Evolutionary conservation across 345 rosid species (phyloP).

Genomic region (Trapa incisa): DNA sequence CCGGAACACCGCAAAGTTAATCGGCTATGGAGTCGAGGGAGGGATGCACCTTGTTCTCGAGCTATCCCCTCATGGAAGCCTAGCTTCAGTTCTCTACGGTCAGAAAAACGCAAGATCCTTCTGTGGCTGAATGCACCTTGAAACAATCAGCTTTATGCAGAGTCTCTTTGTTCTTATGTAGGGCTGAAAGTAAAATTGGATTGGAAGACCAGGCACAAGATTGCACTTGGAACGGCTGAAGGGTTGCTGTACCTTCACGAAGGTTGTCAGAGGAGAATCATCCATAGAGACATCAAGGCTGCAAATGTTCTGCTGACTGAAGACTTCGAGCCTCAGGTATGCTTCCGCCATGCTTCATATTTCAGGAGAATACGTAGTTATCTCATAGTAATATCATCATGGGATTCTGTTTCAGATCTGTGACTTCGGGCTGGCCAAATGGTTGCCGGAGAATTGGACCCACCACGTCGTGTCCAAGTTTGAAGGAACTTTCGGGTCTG

Average conservation of each 20-base stretch:
- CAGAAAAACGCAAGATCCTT: conserved; percentile 2
- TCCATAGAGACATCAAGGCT: conserved; percentile 21
- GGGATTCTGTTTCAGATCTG: conserved; percentile 49
- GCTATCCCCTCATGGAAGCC: conserved; percentile 79
- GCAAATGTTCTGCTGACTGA: conserved; percentile 16
- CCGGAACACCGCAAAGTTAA: conserved; percentile 67
- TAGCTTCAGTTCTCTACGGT: conserved; percentile 81
- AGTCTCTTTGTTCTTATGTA: background rate
- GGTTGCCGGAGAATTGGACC: conserved; percentile 95
- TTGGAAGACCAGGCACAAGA: conserved; percentile 13
- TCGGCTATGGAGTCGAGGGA: conserved; percentile 86
- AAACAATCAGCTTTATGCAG: too few relatives aligned
- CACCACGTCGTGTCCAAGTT: conserved; percentile 75
- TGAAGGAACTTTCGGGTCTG: conserved; percentile 95
- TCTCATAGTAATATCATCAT: too few relatives aligned
- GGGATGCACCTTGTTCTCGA: conserved; percentile 91
- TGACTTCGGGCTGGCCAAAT: conserved; percentile 91
- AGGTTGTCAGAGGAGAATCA: conserved; percentile 22
- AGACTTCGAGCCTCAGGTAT: conserved; percentile 20
- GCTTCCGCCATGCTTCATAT: background rate
- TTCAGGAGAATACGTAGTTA: background rate
- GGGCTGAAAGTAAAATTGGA: conserved; percentile 13
- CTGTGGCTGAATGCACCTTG: too few relatives aligned
- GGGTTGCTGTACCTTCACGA: conserved; percentile 19
- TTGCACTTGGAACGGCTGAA: conserved; percentile 15